Evolutionary conservation across 1,139 yeast genomes (phyloP).

Genomic region (Pichia inconspicua): DNA sequence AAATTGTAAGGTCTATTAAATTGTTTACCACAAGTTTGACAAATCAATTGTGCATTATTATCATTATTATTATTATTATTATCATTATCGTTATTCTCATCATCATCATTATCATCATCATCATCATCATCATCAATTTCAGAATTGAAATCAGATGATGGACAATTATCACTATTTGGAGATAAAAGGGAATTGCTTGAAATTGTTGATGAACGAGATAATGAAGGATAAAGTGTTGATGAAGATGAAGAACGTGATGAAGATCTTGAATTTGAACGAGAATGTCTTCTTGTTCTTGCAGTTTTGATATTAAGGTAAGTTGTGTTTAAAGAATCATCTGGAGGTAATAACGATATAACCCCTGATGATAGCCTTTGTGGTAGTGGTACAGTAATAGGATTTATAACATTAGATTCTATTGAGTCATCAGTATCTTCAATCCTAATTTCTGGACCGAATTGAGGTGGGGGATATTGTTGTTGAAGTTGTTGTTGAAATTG

Average conservation of each 20-base stretch:
- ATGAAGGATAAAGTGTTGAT: neutral
- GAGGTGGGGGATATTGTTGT: neutral
- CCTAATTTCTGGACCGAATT: conserved; percentile 12
- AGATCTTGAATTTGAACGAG: neutral
- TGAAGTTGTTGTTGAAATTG: neutral
- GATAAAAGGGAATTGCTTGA: neutral
- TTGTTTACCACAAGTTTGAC: too few relatives aligned
- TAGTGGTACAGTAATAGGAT: neutral
- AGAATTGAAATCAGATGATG: neutral
- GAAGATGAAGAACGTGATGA: neutral
- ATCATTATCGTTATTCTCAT: neutral
- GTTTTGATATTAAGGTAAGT: neutral
- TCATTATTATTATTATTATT: neutral
- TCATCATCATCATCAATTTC: conserved; percentile 7
- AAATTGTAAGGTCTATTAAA: too few relatives aligned
- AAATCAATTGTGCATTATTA: too few relatives aligned
- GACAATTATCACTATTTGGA: neutral
- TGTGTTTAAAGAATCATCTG: conserved; percentile 3
- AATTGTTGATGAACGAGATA: neutral
- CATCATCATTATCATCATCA: neutral
- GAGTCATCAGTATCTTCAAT: conserved; percentile 18
- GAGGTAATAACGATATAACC: neutral
- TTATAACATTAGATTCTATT: too few relatives aligned
- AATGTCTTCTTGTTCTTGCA: neutral
- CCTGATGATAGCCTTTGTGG: neutral